Evolutionary conservation across 257 asterid genomes (phyloP).

Genomic region (Forsythia suspensa): DNA sequence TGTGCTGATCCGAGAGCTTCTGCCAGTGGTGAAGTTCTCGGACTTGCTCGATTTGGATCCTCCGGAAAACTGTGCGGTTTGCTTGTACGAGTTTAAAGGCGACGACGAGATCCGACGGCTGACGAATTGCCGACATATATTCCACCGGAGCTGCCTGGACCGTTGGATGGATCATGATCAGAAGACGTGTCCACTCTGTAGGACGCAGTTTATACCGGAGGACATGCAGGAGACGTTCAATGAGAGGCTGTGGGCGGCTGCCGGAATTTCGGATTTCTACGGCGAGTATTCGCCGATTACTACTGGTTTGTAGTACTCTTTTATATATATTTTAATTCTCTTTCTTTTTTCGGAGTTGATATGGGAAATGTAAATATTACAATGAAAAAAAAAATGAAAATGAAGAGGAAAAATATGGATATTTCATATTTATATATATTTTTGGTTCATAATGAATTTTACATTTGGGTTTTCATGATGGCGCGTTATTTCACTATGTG

Average conservation of each 20-base stretch:
- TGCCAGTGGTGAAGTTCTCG: slow-evolving; percentile 57
- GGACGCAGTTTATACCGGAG: slow-evolving; percentile 51
- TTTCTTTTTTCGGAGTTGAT: neutral
- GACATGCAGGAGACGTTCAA: slow-evolving; percentile 62
- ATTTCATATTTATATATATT: neutral
- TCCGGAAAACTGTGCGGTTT: slow-evolving; percentile 65
- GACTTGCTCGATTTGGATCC: slow-evolving; percentile 34
- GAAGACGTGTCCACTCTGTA: slow-evolving; percentile 74
- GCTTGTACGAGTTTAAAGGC: slow-evolving; percentile 48
- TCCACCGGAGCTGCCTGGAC: slow-evolving; percentile 62
- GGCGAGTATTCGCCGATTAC: slow-evolving; percentile 45
- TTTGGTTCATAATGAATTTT: neutral
- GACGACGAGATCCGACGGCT: slow-evolving; percentile 70
- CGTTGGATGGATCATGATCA: slow-evolving; percentile 84
- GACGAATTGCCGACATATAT: slow-evolving; percentile 58
- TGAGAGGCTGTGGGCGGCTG: slow-evolving; percentile 54
- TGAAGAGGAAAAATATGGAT: neutral
- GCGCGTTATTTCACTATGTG: neutral
- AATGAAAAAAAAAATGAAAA: slow-evolving; percentile 3
- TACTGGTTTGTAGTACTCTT: slow-evolving; percentile 29
- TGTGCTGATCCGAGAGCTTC: slow-evolving; percentile 50
- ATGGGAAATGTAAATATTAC: slow-evolving; percentile 37
- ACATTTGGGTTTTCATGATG: neutral
- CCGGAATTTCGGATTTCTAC: slow-evolving; percentile 46
- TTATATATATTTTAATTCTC: neutral